phyloP scores from a whole-genome alignment of 2,329 filamentous ascomycete genomes.

The Periconia sp. region DNA sequence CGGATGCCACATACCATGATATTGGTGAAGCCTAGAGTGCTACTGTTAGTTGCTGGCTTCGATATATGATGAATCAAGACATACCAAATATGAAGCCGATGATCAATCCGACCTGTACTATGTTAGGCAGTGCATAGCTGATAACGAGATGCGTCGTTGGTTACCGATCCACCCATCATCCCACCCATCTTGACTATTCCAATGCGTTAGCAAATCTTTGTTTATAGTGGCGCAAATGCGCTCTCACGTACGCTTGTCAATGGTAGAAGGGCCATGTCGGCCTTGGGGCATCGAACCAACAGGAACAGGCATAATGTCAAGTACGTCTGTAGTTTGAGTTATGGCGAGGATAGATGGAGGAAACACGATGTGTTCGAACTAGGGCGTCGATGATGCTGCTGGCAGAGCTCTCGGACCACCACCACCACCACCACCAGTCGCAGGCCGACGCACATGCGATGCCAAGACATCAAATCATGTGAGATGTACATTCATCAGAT shows the following conservation, averaged over 20 bases:
- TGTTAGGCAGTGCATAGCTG: not conserved
- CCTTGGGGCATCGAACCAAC: conserved; percentile 48
- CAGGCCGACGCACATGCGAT: not conserved
- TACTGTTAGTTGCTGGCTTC: conserved; percentile 17
- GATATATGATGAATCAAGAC: conserved; percentile 18
- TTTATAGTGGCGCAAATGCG: conserved; percentile 17
- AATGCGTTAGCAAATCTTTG: conserved; percentile 31
- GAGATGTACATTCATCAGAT: not conserved
- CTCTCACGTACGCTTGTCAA: conserved; percentile 67
- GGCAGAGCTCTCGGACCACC: not conserved
- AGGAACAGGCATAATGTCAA: conserved; percentile 58
- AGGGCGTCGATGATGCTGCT: conserved; percentile 2
- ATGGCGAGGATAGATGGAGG: not conserved
- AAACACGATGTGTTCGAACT: conserved; percentile 5
- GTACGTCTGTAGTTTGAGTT: conserved; percentile 1
- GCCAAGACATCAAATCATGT: not conserved
- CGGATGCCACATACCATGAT: conserved; percentile 62
- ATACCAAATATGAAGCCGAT: conserved; percentile 97
- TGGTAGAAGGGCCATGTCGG: conserved; percentile 61
- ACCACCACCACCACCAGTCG: not conserved
- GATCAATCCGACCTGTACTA: conserved; percentile 72
- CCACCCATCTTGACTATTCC: conserved; percentile 92
- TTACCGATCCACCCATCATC: conserved; percentile 86
- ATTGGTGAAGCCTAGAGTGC: conserved; percentile 73
- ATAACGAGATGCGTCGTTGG: not conserved